Evolutionary conservation across 75 land plant species (phyloP).

Genomic region (Cryptomeria japonica): DNA sequence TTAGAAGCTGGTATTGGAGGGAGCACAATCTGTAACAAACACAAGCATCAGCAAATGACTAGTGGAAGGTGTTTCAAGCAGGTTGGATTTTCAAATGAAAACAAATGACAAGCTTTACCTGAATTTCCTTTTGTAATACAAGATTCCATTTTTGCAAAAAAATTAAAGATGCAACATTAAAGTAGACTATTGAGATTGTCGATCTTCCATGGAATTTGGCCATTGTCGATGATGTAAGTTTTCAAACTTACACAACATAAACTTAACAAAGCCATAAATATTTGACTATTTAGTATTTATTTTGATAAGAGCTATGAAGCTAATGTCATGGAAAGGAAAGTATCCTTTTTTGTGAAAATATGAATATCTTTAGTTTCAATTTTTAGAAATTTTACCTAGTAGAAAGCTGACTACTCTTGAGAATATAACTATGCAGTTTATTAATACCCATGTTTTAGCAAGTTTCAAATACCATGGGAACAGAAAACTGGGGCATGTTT

Average conservation of each 20-base stretch:
- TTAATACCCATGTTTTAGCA: too few species aligned
- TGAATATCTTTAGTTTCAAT: not conserved
- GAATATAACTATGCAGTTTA: too few species aligned
- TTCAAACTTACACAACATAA: too few species aligned
- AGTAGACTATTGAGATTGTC: not conserved
- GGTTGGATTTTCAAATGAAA: not conserved
- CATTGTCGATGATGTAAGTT: not conserved
- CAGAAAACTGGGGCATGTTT: too few species aligned
- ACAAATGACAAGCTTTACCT: not conserved
- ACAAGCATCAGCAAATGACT: not conserved
- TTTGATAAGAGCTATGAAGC: not conserved
- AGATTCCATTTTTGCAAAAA: not conserved
- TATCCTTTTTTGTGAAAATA: not conserved
- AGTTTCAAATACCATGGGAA: too few species aligned
- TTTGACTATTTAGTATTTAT: too few species aligned
- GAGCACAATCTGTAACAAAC: not conserved
- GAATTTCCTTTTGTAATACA: too few species aligned
- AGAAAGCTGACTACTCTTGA: not conserved
- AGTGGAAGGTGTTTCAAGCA: not conserved
- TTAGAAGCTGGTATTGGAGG: not conserved
- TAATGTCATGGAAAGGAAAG: not conserved
- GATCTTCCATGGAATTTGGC: not conserved
- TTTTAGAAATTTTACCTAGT: not conserved
- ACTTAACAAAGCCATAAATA: not conserved
- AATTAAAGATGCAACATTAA: too few species aligned